These are phyloP conservation scores for Camelina sativa DNA, from an alignment of 345 rosid species.

Conservation along the genomic window DNA sequence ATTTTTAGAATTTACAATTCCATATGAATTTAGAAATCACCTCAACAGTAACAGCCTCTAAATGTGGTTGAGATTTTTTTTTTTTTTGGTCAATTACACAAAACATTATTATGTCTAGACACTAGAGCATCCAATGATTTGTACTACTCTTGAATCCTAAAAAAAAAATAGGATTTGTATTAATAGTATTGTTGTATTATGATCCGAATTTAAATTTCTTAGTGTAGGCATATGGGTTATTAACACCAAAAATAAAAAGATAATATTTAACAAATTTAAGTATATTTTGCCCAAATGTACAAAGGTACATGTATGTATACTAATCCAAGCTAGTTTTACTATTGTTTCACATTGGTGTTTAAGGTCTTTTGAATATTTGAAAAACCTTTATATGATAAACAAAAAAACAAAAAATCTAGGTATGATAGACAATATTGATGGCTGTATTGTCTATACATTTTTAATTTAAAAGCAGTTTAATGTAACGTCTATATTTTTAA, in stretches of 20 bases:
- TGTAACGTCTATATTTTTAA: conserved; percentile 26
- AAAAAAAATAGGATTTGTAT: background rate
- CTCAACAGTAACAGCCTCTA: too few relatives aligned
- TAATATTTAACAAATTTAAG: background rate
- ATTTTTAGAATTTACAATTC: too few relatives aligned
- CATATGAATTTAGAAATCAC: too few relatives aligned
- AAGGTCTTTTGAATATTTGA: background rate
- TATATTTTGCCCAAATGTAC: background rate
- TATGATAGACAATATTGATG: background rate
- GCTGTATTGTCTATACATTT: background rate
- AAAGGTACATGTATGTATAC: background rate
- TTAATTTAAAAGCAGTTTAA: background rate
- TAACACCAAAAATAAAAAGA: background rate
- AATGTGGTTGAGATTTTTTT: background rate
- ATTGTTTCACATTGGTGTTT: background rate
- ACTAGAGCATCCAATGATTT: background rate
- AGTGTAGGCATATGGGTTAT: background rate
- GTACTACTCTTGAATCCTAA: background rate
- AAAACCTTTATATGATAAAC: background rate
- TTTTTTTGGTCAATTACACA: background rate
- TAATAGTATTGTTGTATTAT: background rate
- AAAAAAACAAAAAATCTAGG: background rate
- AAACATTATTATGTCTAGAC: background rate
- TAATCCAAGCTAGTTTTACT: background rate
- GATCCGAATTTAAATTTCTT: background rate